These are phyloP conservation scores for Aspergillus sp. DNA, from an alignment of 2,329 filamentous ascomycete species.

Conservation along the genomic window DNA sequence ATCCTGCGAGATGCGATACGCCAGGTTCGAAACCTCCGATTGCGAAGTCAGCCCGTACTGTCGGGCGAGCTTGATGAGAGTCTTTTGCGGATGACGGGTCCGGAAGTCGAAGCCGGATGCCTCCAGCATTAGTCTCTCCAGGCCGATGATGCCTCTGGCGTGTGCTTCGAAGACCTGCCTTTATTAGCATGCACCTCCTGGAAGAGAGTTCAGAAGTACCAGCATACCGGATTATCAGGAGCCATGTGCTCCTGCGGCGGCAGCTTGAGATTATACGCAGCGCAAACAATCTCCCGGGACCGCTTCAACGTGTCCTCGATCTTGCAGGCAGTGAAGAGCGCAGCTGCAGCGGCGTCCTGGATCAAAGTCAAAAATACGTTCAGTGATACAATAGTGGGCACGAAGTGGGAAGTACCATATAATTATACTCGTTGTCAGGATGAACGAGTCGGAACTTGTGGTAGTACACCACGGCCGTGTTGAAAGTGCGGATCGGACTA, in stretches of 20 bases:
- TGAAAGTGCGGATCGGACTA: constrained; percentile 86
- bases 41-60: constrained; percentile 57
- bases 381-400: background rate
- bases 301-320: constrained; percentile 98
- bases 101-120: constrained; percentile 92
- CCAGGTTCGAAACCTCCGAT: constrained; percentile 61
- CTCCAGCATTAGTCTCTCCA: constrained; percentile 92
- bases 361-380: background rate
- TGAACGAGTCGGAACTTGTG: constrained; percentile 90
- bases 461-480: constrained; percentile 88
- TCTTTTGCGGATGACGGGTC: constrained; percentile 81
- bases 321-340: constrained; percentile 91
- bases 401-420: constrained; percentile 45
- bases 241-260: constrained; percentile 67
- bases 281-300: constrained; percentile 87
- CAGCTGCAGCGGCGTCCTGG: constrained; percentile 81
- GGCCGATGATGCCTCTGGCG: constrained; percentile 78
- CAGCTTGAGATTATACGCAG: constrained; percentile 81
- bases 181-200: background rate
- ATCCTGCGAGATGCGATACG: constrained; percentile 83
- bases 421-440: constrained; percentile 82
- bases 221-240: constrained; percentile 75
- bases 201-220: background rate
- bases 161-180: constrained; percentile 74
- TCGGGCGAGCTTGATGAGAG: constrained; percentile 76